A percentile compares a stretch with the other conserved stretches of the same genome.
Evolutionary conservation across 257 asterid species (phyloP).

Genomic region (Striga asiatica): DNA sequence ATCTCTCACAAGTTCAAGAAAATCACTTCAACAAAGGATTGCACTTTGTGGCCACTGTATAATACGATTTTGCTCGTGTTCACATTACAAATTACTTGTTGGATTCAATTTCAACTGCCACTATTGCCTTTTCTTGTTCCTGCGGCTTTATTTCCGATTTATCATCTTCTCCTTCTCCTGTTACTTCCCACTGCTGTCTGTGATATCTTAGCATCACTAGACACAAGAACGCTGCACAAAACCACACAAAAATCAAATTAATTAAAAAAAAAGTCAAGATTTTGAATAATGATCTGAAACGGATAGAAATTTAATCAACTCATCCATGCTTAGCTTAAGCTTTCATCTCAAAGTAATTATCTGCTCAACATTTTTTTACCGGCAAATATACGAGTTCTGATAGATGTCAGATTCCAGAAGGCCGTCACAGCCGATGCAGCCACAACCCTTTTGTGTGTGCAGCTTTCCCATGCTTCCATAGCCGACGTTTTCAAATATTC

Average conservation of each 20-base stretch:
- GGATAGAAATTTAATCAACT: too few relatives aligned
- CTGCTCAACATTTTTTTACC: constrained; percentile 26
- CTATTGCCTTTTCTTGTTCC: constrained; percentile 35
- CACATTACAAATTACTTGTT: too few relatives aligned
- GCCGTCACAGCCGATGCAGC: constrained; percentile 62
- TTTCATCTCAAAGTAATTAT: not conserved
- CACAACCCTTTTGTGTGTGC: constrained; percentile 71
- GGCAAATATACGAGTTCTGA: constrained; percentile 66
- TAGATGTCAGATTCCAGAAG: constrained; percentile 77
- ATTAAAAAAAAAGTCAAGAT: not conserved
- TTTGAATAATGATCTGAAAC: not conserved
- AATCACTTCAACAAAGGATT: too few relatives aligned
- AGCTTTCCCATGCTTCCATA: constrained; percentile 57
- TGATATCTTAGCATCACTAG: constrained; percentile 67
- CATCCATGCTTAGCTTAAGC: too few relatives aligned
- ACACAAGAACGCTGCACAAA: constrained; percentile 62
- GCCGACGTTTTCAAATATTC: constrained; percentile 31
- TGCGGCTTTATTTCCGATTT: constrained; percentile 12
- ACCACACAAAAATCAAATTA: not conserved
- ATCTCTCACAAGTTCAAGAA: too few relatives aligned
- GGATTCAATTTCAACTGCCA: constrained; percentile 33
- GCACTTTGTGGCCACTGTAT: too few relatives aligned
- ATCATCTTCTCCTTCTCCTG: constrained; percentile 22
- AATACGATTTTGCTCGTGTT: too few relatives aligned
- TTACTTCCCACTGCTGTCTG: constrained; percentile 36